Evolutionary conservation across 208 protist genomes (phyloP).

Genomic region (Trypanosomatidae sp.): DNA sequence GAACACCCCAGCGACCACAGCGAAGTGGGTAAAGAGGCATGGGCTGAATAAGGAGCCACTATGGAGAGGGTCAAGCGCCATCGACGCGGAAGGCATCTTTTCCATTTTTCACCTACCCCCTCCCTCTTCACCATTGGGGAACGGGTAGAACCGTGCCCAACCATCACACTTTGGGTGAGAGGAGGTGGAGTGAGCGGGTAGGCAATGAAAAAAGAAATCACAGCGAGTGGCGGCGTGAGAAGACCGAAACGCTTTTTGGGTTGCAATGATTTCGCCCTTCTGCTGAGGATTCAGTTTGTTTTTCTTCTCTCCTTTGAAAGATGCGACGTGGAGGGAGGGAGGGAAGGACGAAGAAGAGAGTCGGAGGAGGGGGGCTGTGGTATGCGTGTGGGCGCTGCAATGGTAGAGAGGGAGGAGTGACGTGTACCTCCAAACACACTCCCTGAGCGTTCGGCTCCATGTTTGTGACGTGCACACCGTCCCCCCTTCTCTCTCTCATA

Average conservation of each 20-base stretch:
- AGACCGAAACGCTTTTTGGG: too few species aligned
- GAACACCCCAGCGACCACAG: neutral
- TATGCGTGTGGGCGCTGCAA: neutral
- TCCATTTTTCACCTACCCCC: neutral
- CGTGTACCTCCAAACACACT: neutral
- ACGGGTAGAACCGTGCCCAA: neutral
- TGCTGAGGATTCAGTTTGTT: neutral
- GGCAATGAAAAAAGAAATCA: neutral
- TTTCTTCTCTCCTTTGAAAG: neutral
- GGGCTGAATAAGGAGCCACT: neutral
- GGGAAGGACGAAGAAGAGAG: neutral
- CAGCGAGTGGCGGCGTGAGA: neutral
- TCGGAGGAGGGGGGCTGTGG: neutral
- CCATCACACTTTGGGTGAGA: neutral
- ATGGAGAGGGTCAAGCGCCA: neutral
- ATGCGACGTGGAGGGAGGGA: neutral
- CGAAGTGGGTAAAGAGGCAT: neutral
- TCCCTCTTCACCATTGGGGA: neutral
- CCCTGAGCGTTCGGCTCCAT: neutral
- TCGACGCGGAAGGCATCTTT: neutral
- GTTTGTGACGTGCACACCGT: neutral
- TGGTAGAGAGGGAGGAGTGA: neutral
- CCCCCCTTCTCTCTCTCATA: neutral
- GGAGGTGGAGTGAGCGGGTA: neutral
- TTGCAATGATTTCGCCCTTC: neutral